Base-by-base conservation (phyloP, 345 rosid species). In the Pistacia atlantica region DNA sequence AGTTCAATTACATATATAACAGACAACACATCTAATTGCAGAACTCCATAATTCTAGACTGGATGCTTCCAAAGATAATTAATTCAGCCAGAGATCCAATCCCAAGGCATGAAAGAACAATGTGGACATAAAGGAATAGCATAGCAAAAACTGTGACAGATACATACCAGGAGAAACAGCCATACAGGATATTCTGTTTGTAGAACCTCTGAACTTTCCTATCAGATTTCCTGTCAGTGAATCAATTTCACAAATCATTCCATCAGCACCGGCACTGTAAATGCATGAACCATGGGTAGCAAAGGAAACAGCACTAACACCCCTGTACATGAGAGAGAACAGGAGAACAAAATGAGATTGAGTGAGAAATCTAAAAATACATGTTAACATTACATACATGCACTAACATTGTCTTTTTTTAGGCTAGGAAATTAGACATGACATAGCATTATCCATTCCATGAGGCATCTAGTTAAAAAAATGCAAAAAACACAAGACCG, bases 261-360 rank as follows among this genome's bases (percentile, higher is more conserved):
- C 99, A 88, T 96, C 98, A 63, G 93, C 91, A 35, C 99, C 99
- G 0, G 91, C 88, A 66, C 88, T 87, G 86, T 92, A 94, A 72
- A 88, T 81, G 73, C 79, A 82, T 6, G 90, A 87, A 70, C 87
- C 90, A 69, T 77, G 85, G 4, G 82, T 66, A 38, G 97, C 88
- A 81, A 89, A 92, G 68, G 97, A 88, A 85, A 96, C 83, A 66
- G 95, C 87, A 84, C 85, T 86, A 58, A 92, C 98, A 65, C 99
- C 97, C 87, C 99, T 96, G 92, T 80, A 45, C 22, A 22, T 66
- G 55, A 77, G 48, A 22, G 20, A 67, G 49, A 54, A 42, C 46
- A 71, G 48, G 62, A 58, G 8, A 72, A 58, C 20, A 20, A 9
- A 7, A 25, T 58, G 14, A 72, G 28, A 16, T 73, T 49, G 18